phyloP scores from a whole-genome alignment of 2,329 filamentous ascomycete species.

The Pyrenochaeta sp. region DNA sequence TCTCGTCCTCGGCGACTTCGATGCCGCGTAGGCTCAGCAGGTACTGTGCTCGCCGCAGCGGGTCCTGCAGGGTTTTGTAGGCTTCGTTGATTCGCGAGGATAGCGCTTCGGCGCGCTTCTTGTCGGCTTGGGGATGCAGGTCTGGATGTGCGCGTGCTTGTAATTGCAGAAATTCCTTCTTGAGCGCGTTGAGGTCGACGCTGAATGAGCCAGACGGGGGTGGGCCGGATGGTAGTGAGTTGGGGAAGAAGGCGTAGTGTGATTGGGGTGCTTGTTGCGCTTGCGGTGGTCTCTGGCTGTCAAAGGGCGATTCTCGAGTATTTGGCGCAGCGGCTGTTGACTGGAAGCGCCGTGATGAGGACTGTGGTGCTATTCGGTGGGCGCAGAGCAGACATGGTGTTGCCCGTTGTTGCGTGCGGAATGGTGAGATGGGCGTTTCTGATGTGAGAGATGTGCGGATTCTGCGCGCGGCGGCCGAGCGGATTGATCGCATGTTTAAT shows the following conservation, averaged over 20 bases:
- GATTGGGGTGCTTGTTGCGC: slow-evolving; percentile 52
- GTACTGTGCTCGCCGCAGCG: slow-evolving; percentile 87
- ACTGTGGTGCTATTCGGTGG: slow-evolving; percentile 16
- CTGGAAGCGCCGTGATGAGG: slow-evolving; percentile 29
- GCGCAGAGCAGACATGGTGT: slow-evolving; percentile 38
- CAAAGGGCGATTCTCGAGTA: slow-evolving; percentile 24
- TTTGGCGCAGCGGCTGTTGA: slow-evolving; percentile 25
- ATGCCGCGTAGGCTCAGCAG: slow-evolving; percentile 75
- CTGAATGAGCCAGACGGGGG: slow-evolving; percentile 80
- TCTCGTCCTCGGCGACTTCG: slow-evolving; percentile 82
- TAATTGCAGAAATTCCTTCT: slow-evolving; percentile 84
- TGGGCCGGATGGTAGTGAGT: slow-evolving; percentile 77
- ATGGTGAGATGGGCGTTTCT: slow-evolving; percentile 17
- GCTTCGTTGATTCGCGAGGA: slow-evolving; percentile 89
- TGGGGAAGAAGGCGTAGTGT: slow-evolving; percentile 89
- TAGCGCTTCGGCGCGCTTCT: slow-evolving; percentile 74
- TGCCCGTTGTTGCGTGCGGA: slow-evolving; percentile 24
- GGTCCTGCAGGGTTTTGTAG: slow-evolving; percentile 82
- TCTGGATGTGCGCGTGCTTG: slow-evolving; percentile 83
- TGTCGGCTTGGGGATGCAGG: slow-evolving; percentile 60
- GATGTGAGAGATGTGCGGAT: slow-evolving; percentile 34
- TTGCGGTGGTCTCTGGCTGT: slow-evolving; percentile 12
- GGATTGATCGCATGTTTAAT: slow-evolving; percentile 30
- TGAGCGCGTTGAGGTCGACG: slow-evolving; percentile 74
- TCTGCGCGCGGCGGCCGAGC: slow-evolving; percentile 28